Evolutionary conservation across 2,329 filamentous ascomycete species (phyloP).

Genomic region (Monosporascus sp.): DNA sequence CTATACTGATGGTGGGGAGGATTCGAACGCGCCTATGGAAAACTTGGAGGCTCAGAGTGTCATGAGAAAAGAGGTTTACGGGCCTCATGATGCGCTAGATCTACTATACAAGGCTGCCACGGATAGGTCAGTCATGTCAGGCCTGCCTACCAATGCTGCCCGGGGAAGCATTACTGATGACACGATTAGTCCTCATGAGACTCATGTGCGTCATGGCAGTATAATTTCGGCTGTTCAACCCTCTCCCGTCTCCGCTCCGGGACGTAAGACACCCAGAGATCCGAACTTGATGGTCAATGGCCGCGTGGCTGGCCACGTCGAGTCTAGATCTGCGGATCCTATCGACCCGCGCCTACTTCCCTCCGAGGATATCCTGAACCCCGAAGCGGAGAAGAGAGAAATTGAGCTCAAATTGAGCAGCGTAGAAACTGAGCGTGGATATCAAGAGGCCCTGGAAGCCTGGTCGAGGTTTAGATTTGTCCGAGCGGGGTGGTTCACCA

Average conservation of each 20-base stretch:
- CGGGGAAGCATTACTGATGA: slow-evolving; percentile 14
- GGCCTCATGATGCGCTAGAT: slow-evolving; percentile 87
- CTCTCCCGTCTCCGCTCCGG: slow-evolving; percentile 15
- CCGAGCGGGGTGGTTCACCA: slow-evolving; percentile 93
- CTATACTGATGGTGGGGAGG: slow-evolving; percentile 36
- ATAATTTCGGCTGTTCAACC: slow-evolving; percentile 20
- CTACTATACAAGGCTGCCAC: slow-evolving; percentile 83
- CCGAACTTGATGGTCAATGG: slow-evolving; percentile 15
- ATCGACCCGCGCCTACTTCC: slow-evolving; percentile 27
- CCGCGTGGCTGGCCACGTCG: slow-evolving; percentile 15
- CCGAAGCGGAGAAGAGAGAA: slow-evolving; percentile 39
- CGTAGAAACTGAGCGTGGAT: slow-evolving; percentile 46
- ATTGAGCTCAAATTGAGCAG: slow-evolving; percentile 14
- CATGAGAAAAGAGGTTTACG: slow-evolving; percentile 72
- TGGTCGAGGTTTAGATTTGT: slow-evolving; percentile 93
- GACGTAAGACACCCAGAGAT: slow-evolving; percentile 15
- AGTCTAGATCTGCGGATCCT: slow-evolving; percentile 23
- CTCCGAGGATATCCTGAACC: slow-evolving; percentile 17
- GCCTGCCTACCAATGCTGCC: slow-evolving; percentile 2
- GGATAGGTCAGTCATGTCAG: slow-evolving; percentile 42
- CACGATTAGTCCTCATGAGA: slow-evolving; percentile 21
- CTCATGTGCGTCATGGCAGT: slow-evolving; percentile 20
- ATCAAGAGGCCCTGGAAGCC: slow-evolving; percentile 69
- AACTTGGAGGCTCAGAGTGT: slow-evolving; percentile 61
- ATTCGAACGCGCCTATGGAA: slow-evolving; percentile 57